A percentile compares a stretch with the other conserved stretches of the same genome.
Conservation (phyloP, 2,329 filamentous ascomycete genomes). For the Nemania sp. region DNA sequence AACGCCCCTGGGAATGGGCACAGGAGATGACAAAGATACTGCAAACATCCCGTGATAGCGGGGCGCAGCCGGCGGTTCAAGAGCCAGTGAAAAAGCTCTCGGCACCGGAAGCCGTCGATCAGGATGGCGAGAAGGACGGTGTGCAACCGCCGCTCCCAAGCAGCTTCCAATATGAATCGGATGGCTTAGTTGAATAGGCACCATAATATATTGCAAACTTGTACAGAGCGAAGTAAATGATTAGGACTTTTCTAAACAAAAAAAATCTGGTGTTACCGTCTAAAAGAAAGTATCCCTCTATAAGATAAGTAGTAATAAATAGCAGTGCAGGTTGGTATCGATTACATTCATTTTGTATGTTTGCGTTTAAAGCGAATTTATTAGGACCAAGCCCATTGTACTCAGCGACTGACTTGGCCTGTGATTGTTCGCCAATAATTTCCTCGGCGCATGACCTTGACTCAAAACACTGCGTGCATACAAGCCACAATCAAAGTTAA, state of each 20-base stretch:
- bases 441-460: conserved; percentile 26
- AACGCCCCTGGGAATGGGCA: conserved; percentile 79
- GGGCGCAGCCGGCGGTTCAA: background rate
- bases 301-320: background rate
- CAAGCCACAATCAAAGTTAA: conserved; percentile 26
- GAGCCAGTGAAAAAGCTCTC: background rate
- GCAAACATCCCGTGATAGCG: conserved; percentile 34
- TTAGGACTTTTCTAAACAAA: background rate
- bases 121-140: conserved; percentile 38
- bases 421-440: conserved; percentile 15
- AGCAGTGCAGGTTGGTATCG: background rate
- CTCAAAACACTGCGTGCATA: conserved; percentile 28
- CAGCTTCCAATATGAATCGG: conserved; percentile 48
- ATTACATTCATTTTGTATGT: background rate
- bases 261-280: background rate
- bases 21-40: conserved; percentile 66
- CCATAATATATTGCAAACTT: background rate
- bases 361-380: conserved; percentile 2
- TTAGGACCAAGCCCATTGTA: background rate
- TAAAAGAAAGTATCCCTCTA: background rate
- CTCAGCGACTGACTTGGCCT: conserved; percentile 16
- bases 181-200: conserved; percentile 44
- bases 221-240: conserved; percentile 3
- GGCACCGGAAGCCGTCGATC: conserved; percentile 37
- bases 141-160: conserved; percentile 35